These are phyloP conservation scores for Citrus medica DNA, from an alignment of 345 rosid genomes.

Conservation along the genomic window DNA sequence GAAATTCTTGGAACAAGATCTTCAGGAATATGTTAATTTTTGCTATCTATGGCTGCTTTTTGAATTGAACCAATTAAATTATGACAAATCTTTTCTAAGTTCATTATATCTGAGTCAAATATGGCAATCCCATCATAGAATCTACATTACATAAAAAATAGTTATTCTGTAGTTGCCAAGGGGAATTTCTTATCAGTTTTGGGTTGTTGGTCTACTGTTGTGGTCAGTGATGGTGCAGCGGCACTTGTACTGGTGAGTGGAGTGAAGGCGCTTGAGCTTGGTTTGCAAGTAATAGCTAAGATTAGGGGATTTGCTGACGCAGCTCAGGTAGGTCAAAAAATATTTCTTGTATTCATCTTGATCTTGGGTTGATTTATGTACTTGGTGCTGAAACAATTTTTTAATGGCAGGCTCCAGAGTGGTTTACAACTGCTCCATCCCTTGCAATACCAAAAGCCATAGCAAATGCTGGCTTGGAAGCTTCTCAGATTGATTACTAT, in stretches of 20 bases:
- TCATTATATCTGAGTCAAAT: background rate
- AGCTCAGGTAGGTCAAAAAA: constrained; percentile 58
- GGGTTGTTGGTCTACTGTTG: background rate
- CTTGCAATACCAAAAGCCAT: constrained; percentile 94
- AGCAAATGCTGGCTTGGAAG: constrained; percentile 67
- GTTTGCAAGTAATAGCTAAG: constrained; percentile 78
- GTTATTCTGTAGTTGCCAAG: background rate
- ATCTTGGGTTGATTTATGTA: background rate
- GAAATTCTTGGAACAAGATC: constrained; percentile 11
- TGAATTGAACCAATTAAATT: background rate
- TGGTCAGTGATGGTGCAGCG: constrained; percentile 93
- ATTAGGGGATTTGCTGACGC: constrained; percentile 90
- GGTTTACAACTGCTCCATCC: constrained; percentile 86
- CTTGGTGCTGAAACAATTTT: constrained; percentile 16
- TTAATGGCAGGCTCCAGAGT: constrained; percentile 68
- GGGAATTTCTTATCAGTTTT: background rate
- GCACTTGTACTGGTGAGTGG: constrained; percentile 91
- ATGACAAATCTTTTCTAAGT: background rate
- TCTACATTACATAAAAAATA: background rate
- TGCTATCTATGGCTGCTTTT: background rate
- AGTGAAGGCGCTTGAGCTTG: constrained; percentile 70
- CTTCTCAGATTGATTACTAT: constrained; percentile 84
- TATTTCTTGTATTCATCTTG: background rate
- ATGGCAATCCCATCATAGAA: background rate
- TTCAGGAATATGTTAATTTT: background rate